Evolutionary conservation across 2,329 filamentous ascomycete genomes (phyloP), one percentile per base, ranked within the genome.

Genomic region (Claviceps fusiformis): DNA sequence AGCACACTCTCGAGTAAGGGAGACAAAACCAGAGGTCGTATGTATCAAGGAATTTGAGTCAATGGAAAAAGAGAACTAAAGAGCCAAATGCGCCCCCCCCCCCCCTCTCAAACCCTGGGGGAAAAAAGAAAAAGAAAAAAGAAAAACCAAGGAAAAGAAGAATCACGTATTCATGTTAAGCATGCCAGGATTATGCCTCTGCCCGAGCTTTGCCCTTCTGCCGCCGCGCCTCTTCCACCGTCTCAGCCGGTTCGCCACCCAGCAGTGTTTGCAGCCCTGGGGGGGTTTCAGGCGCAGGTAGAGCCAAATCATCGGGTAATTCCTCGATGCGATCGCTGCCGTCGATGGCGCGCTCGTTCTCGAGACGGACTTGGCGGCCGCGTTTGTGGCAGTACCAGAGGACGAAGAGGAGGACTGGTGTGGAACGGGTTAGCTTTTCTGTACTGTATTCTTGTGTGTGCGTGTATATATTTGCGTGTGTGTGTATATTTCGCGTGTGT

Each of bases 301-400:
- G 65, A 35, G 67, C 62, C 44, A 70, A 73, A 56, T 78, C 75
- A 54, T 78, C 76, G 0, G 75, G 71, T 7, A 78, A 68, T 61
- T 79, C 76, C 61, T 79, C 75, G 47, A 78, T 68, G 29, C 75
- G 69, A 33, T 67, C 62, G 55, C 65, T 64, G 13, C 67, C 73
- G 31, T 73, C 70, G 41, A 74, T 37, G 8, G 35, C 60, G 1
- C 71, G 72, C 63, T 81, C 78, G 52, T 68, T 81, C 65, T 86
- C 85, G 13, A 97, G 79, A 52, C 93, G 81, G 7, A 83, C 84
- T 72, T 98, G 92, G 48, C 83, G 83, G 44, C 93, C 93, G 54
- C 93, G 87, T 74, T 97, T 97, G 71, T 97, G 86, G 72, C 91
- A 97, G 72, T 97, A 98, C 91, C 92, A 98, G 63, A 97, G 84